phyloP scores from a whole-genome alignment of 495 filamentous ascomycete genomes.

The Rhizodiscina lignyota region DNA sequence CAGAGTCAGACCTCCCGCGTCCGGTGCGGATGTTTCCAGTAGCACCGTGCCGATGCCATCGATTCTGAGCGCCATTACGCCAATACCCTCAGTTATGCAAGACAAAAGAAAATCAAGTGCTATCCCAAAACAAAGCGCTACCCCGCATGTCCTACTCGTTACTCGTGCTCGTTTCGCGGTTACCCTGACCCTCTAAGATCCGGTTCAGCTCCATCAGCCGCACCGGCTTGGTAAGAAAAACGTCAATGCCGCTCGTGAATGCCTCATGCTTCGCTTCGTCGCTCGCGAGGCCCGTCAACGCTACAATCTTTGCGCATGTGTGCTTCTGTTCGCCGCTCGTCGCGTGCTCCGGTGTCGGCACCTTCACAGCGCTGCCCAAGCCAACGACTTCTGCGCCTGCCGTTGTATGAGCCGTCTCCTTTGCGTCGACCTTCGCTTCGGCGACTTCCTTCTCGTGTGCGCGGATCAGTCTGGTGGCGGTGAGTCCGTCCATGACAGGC shows the following conservation, averaged over 20 bases:
- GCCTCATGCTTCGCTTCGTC: slow-evolving; percentile 5
- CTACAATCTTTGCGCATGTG: slow-evolving; percentile 3
- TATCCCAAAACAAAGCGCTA: no score
- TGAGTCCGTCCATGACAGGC: slow-evolving; percentile 10
- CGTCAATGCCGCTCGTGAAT: slow-evolving; percentile 3
- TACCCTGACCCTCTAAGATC: slow-evolving; percentile 2
- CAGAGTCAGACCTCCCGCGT: no score
- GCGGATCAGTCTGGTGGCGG: slow-evolving; percentile 3
- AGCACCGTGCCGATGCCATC: no score
- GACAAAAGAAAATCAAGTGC: no score
- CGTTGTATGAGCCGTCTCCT: background rate
- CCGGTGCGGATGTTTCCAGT: no score
- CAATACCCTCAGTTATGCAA: no score
- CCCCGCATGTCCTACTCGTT: no score
- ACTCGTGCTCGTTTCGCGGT: no score
- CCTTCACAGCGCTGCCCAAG: background rate
- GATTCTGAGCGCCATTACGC: no score
- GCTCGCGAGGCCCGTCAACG: slow-evolving; percentile 9
- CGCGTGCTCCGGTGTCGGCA: background rate
- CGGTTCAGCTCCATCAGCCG: slow-evolving; percentile 4
- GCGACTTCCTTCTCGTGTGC: background rate
- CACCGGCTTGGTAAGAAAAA: slow-evolving; percentile 8
- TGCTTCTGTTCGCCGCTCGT: no score
- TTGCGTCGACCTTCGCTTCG: background rate
- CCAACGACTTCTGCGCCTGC: background rate